Percentiles rank a stretch among this genome's conserved stretches.
Conservation (phyloP, 2,329 filamentous ascomycete species). For the Cytospora schulzeri region DNA sequence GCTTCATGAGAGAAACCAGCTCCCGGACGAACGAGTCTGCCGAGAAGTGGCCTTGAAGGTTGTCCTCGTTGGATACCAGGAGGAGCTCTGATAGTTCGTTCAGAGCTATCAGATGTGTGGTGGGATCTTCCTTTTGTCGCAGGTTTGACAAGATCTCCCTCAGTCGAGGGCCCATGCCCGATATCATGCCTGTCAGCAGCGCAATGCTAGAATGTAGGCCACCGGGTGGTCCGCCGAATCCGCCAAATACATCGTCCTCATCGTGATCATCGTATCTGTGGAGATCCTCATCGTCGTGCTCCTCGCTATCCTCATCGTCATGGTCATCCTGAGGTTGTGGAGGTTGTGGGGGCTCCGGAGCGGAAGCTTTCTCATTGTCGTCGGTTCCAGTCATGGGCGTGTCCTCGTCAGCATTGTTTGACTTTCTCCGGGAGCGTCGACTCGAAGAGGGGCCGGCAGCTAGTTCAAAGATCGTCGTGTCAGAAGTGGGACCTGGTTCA, state of each 20-base stretch:
- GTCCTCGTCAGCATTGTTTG: constrained; percentile 57
- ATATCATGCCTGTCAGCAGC: constrained; percentile 89
- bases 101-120: constrained; percentile 85
- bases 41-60: constrained; percentile 90
- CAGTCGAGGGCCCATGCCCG: constrained; percentile 76
- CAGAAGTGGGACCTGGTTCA: constrained; percentile 19
- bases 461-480: constrained; percentile 35
- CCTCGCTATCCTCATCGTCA: constrained; percentile 45
- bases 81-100: constrained; percentile 93
- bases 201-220: constrained; percentile 79
- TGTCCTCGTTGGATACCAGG: constrained; percentile 94
- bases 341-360: constrained; percentile 40
- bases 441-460: constrained; percentile 41
- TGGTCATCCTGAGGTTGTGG: constrained; percentile 47
- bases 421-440: constrained; percentile 57
- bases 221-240: constrained; percentile 68
- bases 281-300: constrained; percentile 56
- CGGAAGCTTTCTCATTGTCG: constrained; percentile 49
- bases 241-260: constrained; percentile 66
- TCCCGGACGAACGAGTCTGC: constrained; percentile 96
- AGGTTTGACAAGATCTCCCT: constrained; percentile 77
- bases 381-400: constrained; percentile 72
- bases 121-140: constrained; percentile 80
- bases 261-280: constrained; percentile 55
- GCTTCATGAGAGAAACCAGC: constrained; percentile 87